Evolutionary conservation across 2,329 filamentous ascomycete genomes (phyloP).

Genomic region (Elsinoe ampelina): DNA sequence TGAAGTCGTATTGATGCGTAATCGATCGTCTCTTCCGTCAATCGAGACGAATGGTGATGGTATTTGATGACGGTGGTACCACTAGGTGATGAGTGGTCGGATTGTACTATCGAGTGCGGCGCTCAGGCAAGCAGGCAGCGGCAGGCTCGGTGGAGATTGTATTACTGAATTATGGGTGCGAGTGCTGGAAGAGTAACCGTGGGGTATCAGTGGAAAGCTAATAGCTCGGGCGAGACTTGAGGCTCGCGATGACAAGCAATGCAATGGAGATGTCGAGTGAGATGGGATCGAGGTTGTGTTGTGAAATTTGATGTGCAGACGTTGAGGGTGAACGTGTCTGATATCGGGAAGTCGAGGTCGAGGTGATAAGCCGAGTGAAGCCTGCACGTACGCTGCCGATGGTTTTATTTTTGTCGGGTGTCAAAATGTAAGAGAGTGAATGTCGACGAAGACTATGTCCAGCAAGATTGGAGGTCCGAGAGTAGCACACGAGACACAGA

Average conservation of each 20-base stretch:
- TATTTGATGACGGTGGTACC: not conserved
- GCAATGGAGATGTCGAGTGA: constrained; percentile 7
- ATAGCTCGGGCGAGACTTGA: not conserved
- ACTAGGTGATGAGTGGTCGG: not conserved
- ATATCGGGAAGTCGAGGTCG: constrained; percentile 1
- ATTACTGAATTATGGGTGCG: constrained; percentile 11
- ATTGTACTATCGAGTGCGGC: constrained; percentile 2
- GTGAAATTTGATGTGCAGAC: constrained; percentile 2
- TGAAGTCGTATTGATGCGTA: constrained; percentile 9
- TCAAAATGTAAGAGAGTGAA: constrained; percentile 1
- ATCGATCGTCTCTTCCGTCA: constrained; percentile 6
- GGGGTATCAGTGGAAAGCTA: constrained; percentile 1
- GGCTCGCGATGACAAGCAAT: constrained; percentile 4
- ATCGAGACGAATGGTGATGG: constrained; percentile 7
- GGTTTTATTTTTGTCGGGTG: not conserved
- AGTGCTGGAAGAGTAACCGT: not conserved
- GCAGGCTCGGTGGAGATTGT: constrained; percentile 1
- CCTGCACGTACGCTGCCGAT: constrained; percentile 9
- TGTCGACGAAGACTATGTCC: not conserved
- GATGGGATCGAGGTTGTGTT: not conserved
- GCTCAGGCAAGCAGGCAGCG: constrained; percentile 11
- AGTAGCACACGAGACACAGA: not conserved
- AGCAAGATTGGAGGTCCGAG: not conserved
- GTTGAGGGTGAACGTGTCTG: constrained; percentile 7
- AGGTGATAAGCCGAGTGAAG: constrained; percentile 8